Base-by-base conservation (phyloP, 805 yeast species). In the Huiozyma naganishii region DNA sequence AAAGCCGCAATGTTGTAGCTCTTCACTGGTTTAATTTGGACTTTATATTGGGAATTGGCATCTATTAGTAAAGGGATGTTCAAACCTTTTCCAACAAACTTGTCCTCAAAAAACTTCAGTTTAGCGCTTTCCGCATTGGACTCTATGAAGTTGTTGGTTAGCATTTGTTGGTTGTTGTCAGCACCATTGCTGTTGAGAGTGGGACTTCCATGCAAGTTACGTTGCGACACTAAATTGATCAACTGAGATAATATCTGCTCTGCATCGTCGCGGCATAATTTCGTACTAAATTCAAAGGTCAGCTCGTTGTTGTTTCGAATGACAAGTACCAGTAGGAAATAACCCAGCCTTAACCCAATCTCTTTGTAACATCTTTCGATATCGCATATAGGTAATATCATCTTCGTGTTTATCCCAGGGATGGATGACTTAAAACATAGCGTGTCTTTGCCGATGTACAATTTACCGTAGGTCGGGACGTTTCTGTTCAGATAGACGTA, bases 361-460 rank as follows among this genome's bases (percentile, higher is more conserved):
- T 81, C 88, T 47, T 72, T 75, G 42, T 73, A 71, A 42, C 83
- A 80, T 39, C 72, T 77, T 50, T 83, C 94, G 28, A 90, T 66
- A 53, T 86, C 94, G 5, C 56, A 54, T 35, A 83, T 64, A 0
- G 97, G 97, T 7, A 90, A 62, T 6, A 88, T 76, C 95, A 90
- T 85, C 45, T 76, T 76, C 1, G 95, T 83, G 33, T 75, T 73
- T 0, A 83, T 71, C 0, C 94, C 92, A 0, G 94, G 94, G 4
- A 86, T 55, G 33, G 86, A 66, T 33, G 95, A 80, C 47, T 92
- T 69, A 63, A 83, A 90, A 49, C 95, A 89, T n/a, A 90, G 57
- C 44, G 73, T 76, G 29, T 70, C 70, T 13, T 72, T 67, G 0
- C 95, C 85, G 9, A 90, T 52, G 58, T 87, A 87, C 2, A 89